Evolutionary conservation across 2,329 filamentous ascomycete species (phyloP), one percentile per base, ranked within the genome.

Genomic region (Pseudofabraea citricarpa): DNA sequence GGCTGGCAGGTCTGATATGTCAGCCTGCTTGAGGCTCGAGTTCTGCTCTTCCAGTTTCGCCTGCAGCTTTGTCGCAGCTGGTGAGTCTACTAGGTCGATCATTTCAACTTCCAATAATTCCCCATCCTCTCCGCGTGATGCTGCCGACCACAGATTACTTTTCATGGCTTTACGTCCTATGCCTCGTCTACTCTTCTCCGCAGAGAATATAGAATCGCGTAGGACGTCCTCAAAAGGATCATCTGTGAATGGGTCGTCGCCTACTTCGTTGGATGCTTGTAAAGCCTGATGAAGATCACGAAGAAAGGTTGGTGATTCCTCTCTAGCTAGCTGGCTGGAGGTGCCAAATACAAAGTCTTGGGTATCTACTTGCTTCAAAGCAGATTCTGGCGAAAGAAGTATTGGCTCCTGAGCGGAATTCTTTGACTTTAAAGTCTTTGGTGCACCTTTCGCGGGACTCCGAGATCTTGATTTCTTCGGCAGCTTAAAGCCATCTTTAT

Each of bases 311-410:
- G 85, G 85, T 0, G 85, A 87, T 26, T 89, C 79, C 44, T 89
- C 85, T 43, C 75, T 69, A 12, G 83, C 84, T 19, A 95, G 67
- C 60, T 95, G 89, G 60, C 89, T 94, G 1, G 85, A 90, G 0
- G 88, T 93, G 1, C 88, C 89, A 64, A 95, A 95, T 0, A 94
- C 66, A 57, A 90, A 87, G 47, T 90, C 80, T 59, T 93, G 89
- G 1, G 75, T 70, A 3, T 77, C 71, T 12, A 85, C 75, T 52
- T 84, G 75, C 41, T 76, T 76, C 33, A 83, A 64, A 2, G 87
- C 89, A 19, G 83, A 76, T 37, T 68, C 70, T 0, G 88, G 88
- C 1, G 86, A 87, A 9, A 87, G 67, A 2, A 94, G 61, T 15
- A 76, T 62, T 32, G 71, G 67, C 16, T 71, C 69, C n/a, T 69